A percentile compares a stretch with the other conserved stretches of the same genome.
Conservation (phyloP, 805 yeast species). For the Kuraishia molischiana region DNA sequence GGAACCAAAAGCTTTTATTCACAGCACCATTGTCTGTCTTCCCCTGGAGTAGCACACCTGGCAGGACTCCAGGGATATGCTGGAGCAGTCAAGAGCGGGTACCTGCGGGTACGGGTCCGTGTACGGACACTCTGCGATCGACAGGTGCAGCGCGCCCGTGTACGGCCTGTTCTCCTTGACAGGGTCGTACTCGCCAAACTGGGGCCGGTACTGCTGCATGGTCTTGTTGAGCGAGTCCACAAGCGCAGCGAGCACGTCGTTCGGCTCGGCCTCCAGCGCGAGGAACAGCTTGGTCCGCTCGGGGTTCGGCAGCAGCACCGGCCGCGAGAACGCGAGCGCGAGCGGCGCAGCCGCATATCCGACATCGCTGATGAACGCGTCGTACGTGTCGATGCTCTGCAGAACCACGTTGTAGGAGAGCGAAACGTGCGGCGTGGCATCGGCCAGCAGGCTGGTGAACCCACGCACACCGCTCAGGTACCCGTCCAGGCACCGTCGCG, state of each 20-base stretch:
- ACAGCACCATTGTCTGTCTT: background rate
- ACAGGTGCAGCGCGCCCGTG: background rate
- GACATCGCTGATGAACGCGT: background rate
- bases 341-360: too few species aligned
- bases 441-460: background rate
- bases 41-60: background rate
- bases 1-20: too few species aligned
- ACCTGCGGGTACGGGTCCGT: too few species aligned
- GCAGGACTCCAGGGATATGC: too few species aligned
- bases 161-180: background rate
- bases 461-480: background rate
- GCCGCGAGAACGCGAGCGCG: too few species aligned
- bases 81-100: too few species aligned
- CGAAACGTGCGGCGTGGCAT: background rate
- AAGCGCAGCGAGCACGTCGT: constrained; percentile 21
- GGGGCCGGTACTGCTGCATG: background rate
- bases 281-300: constrained; percentile 1
- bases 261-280: constrained; percentile 13
- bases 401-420: background rate
- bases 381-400: background rate
- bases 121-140: background rate
- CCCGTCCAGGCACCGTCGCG: background rate
- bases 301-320: constrained; percentile 2
- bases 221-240: background rate
- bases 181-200: background rate